Evolutionary conservation across 768 basidiomycete species (phyloP), one percentile per base, ranked within the genome.

Genomic region (Mycena rosella): DNA sequence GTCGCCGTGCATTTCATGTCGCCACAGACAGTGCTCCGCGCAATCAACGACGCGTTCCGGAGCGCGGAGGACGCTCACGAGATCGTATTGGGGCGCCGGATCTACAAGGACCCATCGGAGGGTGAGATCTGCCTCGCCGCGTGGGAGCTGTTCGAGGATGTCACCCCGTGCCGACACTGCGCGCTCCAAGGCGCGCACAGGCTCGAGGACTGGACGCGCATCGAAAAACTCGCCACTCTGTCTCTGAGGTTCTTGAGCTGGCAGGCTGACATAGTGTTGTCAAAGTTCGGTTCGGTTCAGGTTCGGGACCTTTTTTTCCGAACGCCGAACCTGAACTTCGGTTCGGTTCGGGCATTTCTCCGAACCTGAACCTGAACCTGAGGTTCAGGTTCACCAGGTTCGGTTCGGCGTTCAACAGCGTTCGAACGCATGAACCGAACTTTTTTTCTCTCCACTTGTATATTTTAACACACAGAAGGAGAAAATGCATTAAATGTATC

Each of bases 101-200:
- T 68, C 22, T 68, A 62, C 32, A 1, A 1, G 10, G 15, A 57
- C 2, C 48, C 48, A 40, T 26, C 14, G 36, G 18, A 7, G 22
- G 40, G 20, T 20, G 29, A 29, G n/a, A 53, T 63, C 27, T 63
- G 60, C 32, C 48, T 68, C 29, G 38, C 55, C 18, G 67, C 67
- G 5, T 68, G 67, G 67, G 67, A 68, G n/a, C 22, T 68, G 32
- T 68, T 68, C 49, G 67, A 68, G 60, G 67, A 68, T 20, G 53
- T 68, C n/a, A 62, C 56, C 45, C 66, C 66, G 15, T 54, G 56
- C 22, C 53, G 67, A n/a, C 53, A 63, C 40, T 63, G 60, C 17
- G 67, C 67, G 24, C 60, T 68, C 20, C 60, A 68, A 11, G 67
- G 54, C 5, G 48, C 47, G 24, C 30, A 30, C 13, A 27, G 27